phyloP scores from a whole-genome alignment of 1,139 yeast species.

The Pichia sp. region DNA sequence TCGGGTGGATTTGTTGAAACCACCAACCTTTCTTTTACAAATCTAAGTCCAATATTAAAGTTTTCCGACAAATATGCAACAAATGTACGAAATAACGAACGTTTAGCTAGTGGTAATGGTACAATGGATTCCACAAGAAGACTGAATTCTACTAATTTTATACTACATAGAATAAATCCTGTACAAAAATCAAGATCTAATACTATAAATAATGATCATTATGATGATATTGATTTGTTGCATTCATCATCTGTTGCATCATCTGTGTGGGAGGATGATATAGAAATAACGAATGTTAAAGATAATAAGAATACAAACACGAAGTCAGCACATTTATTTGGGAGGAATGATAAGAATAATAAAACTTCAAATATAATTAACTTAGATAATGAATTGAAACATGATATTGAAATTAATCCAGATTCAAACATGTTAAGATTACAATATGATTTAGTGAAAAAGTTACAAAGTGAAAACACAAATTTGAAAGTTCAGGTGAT shows the following conservation, averaged over 20 bases:
- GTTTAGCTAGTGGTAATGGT: background rate
- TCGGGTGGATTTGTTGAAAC: constrained; percentile 2
- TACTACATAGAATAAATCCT: constrained; percentile 5
- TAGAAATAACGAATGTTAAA: background rate
- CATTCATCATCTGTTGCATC: constrained; percentile 13
- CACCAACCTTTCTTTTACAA: constrained; percentile 5
- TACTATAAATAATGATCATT: background rate
- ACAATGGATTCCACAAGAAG: background rate
- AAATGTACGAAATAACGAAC: constrained; percentile 1
- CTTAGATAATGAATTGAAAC: constrained; percentile 5
- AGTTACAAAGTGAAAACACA: constrained; percentile 54
- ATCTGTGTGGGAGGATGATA: constrained; percentile 12
- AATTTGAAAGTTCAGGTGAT: constrained; percentile 54
- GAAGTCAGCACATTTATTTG: constrained; percentile 3
- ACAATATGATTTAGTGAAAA: constrained; percentile 46
- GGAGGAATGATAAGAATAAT: constrained; percentile 10
- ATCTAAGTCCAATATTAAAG: constrained; percentile 6
- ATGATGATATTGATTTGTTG: constrained; percentile 2
- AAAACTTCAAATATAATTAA: constrained; percentile 25
- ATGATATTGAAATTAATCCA: constrained; percentile 5
- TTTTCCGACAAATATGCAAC: constrained; percentile 4
- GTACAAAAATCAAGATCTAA: background rate
- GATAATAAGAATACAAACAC: constrained; percentile 5
- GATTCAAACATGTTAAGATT: constrained; percentile 43
- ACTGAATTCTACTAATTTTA: constrained; percentile 2